Base-by-base conservation (phyloP, 2,329 filamentous ascomycete genomes). In the Coniochaeta ligniaria region DNA sequence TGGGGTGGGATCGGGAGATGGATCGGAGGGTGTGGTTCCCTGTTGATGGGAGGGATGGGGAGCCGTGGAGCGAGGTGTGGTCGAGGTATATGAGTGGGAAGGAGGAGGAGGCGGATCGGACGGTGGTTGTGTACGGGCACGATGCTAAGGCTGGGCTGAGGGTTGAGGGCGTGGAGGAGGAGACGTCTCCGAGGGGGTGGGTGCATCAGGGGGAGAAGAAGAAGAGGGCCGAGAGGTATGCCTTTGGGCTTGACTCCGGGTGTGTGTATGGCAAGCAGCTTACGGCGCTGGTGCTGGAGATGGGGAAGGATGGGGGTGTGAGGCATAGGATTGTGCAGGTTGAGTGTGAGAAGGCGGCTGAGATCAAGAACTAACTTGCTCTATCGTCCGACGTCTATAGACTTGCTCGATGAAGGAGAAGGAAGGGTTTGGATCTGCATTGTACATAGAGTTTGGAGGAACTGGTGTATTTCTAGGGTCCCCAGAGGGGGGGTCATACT, bases 51-150 rank as follows among this genome's bases (percentile, higher is more conserved):
- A 76, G 74, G 63, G 71, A 78, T 6, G 89, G 88, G 58, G 79
- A 83, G 36, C 82, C 82, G 16, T 96, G 91, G 91, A 80, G 85
- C 58, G 82, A 87, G 67, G 74, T 76, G 8, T 88, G 85, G 84
- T 80, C 83, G 66, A 73, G 72, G 60, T 71, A 73, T 60, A 81
- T 86, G 67, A 22, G 7, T 16, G 22, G 8, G 20, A 11, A 2
- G 35, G 16, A 43, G 26, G 63, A 61, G 54, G 63, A 68, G 31
- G 56, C 63, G 14, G 65, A 74, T 33, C 78, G 83, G 11, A 83
- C 79, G 45, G 91, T 90, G 0, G 88, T 96, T 45, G 81, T 96
- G 61, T 97, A 96, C 73, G 93, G 93, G 6, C 94, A 98, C 71
- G 91, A 97, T 71, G 84, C 91, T 24, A 87, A 87, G 68, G 76